Evolutionary conservation across 169 alveolate species (phyloP).

Genomic region (Amoebophrya sp.): DNA sequence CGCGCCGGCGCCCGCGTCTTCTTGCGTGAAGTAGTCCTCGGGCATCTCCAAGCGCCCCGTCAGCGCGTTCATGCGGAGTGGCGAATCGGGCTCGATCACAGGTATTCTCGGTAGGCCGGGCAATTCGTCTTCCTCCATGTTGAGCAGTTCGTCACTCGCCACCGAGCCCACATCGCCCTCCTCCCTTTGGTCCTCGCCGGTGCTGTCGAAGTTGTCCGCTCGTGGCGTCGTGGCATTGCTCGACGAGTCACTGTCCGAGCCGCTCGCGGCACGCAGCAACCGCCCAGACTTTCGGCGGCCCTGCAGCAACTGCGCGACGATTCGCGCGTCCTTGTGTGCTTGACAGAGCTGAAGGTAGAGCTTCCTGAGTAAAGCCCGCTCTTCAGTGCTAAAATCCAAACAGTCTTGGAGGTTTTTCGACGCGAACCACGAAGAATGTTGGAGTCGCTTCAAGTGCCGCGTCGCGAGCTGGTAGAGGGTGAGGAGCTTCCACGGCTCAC

Average conservation of each 20-base stretch:
- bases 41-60: too few relatives aligned
- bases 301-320: neutral
- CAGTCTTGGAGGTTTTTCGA: neutral
- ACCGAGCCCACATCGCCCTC: neutral
- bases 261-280: too few relatives aligned
- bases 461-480: neutral
- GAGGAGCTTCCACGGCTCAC: neutral
- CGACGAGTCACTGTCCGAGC: too few relatives aligned
- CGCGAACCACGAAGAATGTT: neutral
- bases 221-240: too few relatives aligned
- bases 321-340: neutral
- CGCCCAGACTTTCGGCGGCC: neutral
- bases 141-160: neutral
- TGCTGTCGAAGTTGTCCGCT: too few relatives aligned
- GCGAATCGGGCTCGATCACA: too few relatives aligned
- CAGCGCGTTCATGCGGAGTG: too few relatives aligned
- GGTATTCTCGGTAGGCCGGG: neutral
- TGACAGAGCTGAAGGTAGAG: neutral
- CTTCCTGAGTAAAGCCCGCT: neutral
- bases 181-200: too few relatives aligned
- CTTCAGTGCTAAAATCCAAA: neutral
- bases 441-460: neutral
- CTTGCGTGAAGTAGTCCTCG: too few relatives aligned
- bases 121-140: neutral
- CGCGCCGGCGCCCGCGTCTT: too few relatives aligned